phyloP scores from a whole-genome alignment of 805 yeast species.

The Schizosaccharomyces lindneri region DNA sequence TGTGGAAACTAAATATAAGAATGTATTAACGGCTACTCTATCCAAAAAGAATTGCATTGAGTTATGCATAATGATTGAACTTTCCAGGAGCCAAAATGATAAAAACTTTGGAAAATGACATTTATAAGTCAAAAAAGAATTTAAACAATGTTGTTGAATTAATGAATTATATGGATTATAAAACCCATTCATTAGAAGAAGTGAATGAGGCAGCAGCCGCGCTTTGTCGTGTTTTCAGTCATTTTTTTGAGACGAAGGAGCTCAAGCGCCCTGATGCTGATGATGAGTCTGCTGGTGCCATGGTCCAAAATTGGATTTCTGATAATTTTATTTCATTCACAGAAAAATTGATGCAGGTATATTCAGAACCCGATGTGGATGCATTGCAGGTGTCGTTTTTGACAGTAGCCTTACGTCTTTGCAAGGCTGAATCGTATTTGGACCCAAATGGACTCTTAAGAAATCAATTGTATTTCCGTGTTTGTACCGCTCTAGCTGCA shows the following conservation, averaged over 20 bases:
- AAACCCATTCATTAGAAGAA: slow-evolving; percentile 4
- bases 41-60: not conserved
- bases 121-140: slow-evolving; percentile 18
- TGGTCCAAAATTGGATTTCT: slow-evolving; percentile 38
- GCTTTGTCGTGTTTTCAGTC: slow-evolving; percentile 25
- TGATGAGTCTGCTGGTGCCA: slow-evolving; percentile 14
- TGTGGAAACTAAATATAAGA: no score
- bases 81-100: not conserved
- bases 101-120: slow-evolving; percentile 7
- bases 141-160: slow-evolving; percentile 31
- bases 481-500: slow-evolving; percentile 15
- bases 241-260: slow-evolving; percentile 20
- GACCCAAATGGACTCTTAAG: not conserved
- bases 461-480: slow-evolving; percentile 19
- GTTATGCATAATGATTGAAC: not conserved
- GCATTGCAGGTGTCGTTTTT: slow-evolving; percentile 7
- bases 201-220: slow-evolving; percentile 11
- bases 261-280: slow-evolving; percentile 17
- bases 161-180: slow-evolving; percentile 16
- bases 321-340: slow-evolving; percentile 33
- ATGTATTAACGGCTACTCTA: no score
- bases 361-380: slow-evolving; percentile 13
- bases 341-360: slow-evolving; percentile 18
- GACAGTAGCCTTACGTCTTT: slow-evolving; percentile 19
- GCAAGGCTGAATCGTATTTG: slow-evolving; percentile 23